A percentile compares a stretch with the other conserved stretches of the same genome.
phyloP scores from a whole-genome alignment of 768 basidiomycete species.

The Astraeus odoratus region DNA sequence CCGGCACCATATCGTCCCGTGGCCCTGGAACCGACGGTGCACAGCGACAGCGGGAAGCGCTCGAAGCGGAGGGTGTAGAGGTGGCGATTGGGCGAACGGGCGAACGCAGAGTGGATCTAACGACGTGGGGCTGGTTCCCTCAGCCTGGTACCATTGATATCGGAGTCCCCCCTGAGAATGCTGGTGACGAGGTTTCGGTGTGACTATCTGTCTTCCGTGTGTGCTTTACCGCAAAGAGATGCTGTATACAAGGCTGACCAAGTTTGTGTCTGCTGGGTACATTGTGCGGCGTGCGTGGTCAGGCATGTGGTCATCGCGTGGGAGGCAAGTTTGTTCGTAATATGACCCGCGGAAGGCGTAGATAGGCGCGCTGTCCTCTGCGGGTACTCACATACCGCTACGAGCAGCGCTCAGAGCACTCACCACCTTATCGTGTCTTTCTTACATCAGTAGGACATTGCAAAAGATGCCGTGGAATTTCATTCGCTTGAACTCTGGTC shows the following conservation, averaged over 20 bases:
- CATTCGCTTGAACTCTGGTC: conserved; percentile 57
- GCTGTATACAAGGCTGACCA: no score
- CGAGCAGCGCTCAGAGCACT: background rate
- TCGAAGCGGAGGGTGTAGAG: conserved; percentile 79
- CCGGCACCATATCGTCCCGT: conserved; percentile 72
- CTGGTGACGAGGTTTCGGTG: background rate
- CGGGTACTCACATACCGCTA: no score
- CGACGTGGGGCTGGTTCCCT: conserved; percentile 65
- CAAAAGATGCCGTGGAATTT: conserved; percentile 53
- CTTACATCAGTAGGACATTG: background rate
- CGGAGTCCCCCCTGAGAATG: conserved; percentile 5
- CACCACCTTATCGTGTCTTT: background rate
- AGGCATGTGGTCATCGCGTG: no score
- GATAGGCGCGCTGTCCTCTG: no score
- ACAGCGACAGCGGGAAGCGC: conserved; percentile 61
- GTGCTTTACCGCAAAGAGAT: no score
- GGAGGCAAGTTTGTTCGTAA: no score
- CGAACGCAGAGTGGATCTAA: conserved; percentile 52
- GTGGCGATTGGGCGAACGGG: conserved; percentile 52
- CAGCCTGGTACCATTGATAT: conserved; percentile 18
- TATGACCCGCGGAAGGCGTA: no score
- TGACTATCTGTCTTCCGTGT: background rate
- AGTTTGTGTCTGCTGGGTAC: no score
- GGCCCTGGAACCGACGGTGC: conserved; percentile 82
- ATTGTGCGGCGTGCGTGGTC: no score